phyloP scores from a whole-genome alignment of 2,329 filamentous ascomycete genomes.

The Epichloe uncinata region DNA sequence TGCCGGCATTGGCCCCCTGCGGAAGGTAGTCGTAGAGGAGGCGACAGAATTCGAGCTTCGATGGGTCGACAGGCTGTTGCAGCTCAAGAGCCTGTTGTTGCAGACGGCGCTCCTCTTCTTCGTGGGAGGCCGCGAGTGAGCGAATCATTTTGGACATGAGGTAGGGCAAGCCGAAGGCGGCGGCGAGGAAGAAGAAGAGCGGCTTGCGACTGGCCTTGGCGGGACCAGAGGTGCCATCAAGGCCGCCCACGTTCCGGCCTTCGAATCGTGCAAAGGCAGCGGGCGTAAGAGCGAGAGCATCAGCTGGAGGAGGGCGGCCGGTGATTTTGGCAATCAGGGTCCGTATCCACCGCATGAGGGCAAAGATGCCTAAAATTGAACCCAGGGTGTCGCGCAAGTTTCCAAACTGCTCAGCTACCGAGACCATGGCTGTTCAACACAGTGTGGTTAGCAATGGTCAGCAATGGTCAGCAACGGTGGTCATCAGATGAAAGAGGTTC shows the following conservation, averaged over 20 bases:
- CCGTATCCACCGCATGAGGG: slow-evolving; percentile 85
- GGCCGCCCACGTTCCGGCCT: slow-evolving; percentile 35
- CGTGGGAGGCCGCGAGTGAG: slow-evolving; percentile 67
- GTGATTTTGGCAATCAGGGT: slow-evolving; percentile 87
- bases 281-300: slow-evolving; percentile 76
- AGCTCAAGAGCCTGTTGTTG: slow-evolving; percentile 37
- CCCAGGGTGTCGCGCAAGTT: slow-evolving; percentile 88
- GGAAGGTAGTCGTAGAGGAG: slow-evolving; percentile 90
- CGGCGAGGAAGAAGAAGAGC: slow-evolving; percentile 87
- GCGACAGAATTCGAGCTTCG: slow-evolving; percentile 92
- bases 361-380: slow-evolving; percentile 89
- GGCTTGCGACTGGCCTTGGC: slow-evolving; percentile 83
- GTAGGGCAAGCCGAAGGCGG: slow-evolving; percentile 90
- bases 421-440: slow-evolving; percentile 67
- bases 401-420: slow-evolving; percentile 92
- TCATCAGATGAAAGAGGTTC: neutral
- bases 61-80: slow-evolving; percentile 57
- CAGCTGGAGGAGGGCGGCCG: slow-evolving; percentile 77
- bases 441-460: neutral
- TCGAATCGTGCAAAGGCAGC: slow-evolving; percentile 85
- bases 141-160: slow-evolving; percentile 94
- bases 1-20: slow-evolving; percentile 44
- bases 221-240: slow-evolving; percentile 51
- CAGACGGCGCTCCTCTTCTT: slow-evolving; percentile 59
- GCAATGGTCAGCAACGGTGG: neutral